These are phyloP conservation scores for Mycosphaerella arachidis DNA, from an alignment of 2,329 filamentous ascomycete species.

Conservation along the genomic window DNA sequence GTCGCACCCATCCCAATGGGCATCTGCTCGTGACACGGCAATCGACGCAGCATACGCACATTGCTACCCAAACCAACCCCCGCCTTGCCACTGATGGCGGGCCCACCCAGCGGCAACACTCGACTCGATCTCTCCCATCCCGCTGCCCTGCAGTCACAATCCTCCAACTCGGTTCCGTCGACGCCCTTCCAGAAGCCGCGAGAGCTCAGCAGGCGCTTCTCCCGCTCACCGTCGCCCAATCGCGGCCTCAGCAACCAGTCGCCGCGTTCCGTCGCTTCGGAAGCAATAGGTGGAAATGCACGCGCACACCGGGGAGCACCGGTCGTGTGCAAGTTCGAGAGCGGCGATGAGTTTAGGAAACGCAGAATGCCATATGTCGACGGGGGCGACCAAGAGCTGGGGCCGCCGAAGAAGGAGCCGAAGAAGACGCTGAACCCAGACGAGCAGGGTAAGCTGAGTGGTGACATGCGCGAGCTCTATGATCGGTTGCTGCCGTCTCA, in stretches of 20 bases:
- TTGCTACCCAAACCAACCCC: not conserved
- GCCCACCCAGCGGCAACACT: slow-evolving; percentile 17
- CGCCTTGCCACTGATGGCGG: slow-evolving; percentile 15
- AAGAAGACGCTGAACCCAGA: slow-evolving; percentile 67
- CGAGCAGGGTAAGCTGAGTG: slow-evolving; percentile 70
- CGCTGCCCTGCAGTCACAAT: slow-evolving; percentile 40
- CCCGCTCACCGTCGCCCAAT: slow-evolving; percentile 75
- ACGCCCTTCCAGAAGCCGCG: slow-evolving; percentile 87
- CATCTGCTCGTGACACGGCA: slow-evolving; percentile 28
- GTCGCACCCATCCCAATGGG: slow-evolving; percentile 20
- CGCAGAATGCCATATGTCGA: slow-evolving; percentile 82
- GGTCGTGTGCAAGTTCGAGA: slow-evolving; percentile 81
- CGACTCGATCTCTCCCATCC: slow-evolving; percentile 22
- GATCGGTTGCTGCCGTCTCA: slow-evolving; percentile 75
- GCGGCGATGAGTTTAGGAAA: slow-evolving; percentile 72
- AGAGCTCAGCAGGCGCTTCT: slow-evolving; percentile 69
- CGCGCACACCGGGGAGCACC: slow-evolving; percentile 52
- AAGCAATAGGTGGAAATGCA: slow-evolving; percentile 66
- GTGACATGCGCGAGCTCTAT: slow-evolving; percentile 82
- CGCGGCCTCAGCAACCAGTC: slow-evolving; percentile 70
- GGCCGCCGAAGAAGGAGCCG: slow-evolving; percentile 62
- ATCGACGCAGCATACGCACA: slow-evolving; percentile 2
- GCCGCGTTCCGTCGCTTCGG: slow-evolving; percentile 83
- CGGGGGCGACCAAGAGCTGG: slow-evolving; percentile 73
- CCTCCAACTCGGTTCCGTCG: slow-evolving; percentile 88